These are phyloP conservation scores for Ceratocystis huliohia DNA, from an alignment of 2,329 filamentous ascomycete genomes.

Conservation along the genomic window DNA sequence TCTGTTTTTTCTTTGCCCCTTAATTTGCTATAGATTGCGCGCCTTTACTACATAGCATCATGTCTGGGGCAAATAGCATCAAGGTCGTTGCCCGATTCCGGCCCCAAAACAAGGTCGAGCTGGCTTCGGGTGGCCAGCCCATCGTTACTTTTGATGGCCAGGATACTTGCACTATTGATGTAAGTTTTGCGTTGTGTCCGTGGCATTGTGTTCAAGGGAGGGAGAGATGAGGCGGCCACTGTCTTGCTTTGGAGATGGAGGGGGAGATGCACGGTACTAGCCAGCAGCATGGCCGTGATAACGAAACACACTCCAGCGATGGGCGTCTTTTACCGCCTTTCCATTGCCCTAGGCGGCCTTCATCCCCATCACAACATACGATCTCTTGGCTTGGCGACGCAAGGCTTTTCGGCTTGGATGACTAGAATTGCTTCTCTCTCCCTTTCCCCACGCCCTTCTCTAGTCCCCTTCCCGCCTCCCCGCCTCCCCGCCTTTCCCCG, in stretches of 20 bases:
- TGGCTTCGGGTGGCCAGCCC: slow-evolving; percentile 77
- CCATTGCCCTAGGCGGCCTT: background rate
- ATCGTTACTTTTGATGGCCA: slow-evolving; percentile 81
- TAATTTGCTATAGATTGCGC: background rate
- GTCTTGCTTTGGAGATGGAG: background rate
- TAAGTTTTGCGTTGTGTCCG: slow-evolving; percentile 36
- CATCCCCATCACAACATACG: background rate
- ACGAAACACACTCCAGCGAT: background rate
- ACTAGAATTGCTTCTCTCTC: background rate
- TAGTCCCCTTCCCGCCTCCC: background rate
- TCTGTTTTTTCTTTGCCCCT: background rate
- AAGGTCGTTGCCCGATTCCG: slow-evolving; percentile 96
- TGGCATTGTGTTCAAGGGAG: background rate
- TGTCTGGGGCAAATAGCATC: slow-evolving; percentile 50
- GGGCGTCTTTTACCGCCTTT: background rate
- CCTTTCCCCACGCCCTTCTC: background rate
- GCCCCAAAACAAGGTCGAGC: slow-evolving; percentile 90
- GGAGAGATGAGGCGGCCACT: background rate
- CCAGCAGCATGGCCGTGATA: background rate
- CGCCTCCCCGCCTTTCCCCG: background rate
- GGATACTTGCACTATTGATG: slow-evolving; percentile 76
- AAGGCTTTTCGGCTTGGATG: background rate
- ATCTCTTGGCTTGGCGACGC: background rate
- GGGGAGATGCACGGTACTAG: background rate
- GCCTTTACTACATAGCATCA: slow-evolving; percentile 28